A percentile compares a stretch with the other conserved stretches of the same genome.
Evolutionary conservation across 1,284 basidiomycete species (phyloP).

Genomic region (Fistulinella cinereoalba): DNA sequence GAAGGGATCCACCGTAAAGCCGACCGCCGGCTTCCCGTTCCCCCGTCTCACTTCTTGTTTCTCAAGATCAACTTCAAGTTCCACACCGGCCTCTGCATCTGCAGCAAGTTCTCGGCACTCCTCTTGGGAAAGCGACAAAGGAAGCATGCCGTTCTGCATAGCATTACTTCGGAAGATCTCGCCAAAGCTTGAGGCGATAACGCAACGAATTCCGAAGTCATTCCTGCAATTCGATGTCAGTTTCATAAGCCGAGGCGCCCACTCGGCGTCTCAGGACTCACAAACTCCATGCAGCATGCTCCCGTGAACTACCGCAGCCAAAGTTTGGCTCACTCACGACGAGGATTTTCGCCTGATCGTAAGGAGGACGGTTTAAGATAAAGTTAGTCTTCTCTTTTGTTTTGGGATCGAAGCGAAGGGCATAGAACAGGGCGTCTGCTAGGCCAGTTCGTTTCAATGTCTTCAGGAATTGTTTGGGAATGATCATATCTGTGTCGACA

Average conservation of each 20-base stretch:
- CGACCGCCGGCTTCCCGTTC: constrained; percentile 70
- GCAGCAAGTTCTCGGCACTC: constrained; percentile 75
- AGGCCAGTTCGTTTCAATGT: constrained; percentile 92
- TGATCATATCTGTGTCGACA: constrained; percentile 97
- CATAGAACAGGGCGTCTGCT: constrained; percentile 85
- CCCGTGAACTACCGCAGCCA: constrained; percentile 91
- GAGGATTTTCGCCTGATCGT: constrained; percentile 77
- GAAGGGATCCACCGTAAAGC: constrained; percentile 85
- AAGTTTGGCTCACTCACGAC: constrained; percentile 92
- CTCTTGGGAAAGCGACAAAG: constrained; percentile 73
- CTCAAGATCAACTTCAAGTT: constrained; percentile 89
- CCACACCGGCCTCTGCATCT: constrained; percentile 78
- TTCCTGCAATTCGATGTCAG: constrained; percentile 50
- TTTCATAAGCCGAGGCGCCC: background rate
- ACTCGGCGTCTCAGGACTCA: constrained; percentile 41
- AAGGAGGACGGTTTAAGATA: constrained; percentile 85
- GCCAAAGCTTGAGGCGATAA: constrained; percentile 92
- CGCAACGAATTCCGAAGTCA: constrained; percentile 90
- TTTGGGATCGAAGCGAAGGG: constrained; percentile 76
- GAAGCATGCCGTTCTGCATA: constrained; percentile 97
- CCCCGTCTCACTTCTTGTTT: constrained; percentile 79
- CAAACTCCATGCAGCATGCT: constrained; percentile 96
- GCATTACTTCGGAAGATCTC: constrained; percentile 93
- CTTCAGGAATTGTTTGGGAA: constrained; percentile 95
- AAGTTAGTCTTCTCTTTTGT: constrained; percentile 86